phyloP scores from a whole-genome alignment of 2,329 filamentous ascomycete genomes.

The Alternaria triticimaculans region DNA sequence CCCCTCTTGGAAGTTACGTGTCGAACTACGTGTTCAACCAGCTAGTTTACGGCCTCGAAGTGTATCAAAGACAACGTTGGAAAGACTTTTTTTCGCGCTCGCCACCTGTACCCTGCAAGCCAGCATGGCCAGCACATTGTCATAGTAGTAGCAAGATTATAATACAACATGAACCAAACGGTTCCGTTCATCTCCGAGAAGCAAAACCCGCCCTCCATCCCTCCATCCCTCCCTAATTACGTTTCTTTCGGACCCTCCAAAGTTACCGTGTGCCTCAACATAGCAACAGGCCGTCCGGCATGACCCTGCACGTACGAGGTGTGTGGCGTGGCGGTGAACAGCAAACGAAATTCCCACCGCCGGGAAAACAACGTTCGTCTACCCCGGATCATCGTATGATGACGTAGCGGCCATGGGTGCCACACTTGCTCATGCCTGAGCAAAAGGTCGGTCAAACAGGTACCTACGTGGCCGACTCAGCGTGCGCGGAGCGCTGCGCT shows the following conservation, averaged over 20 bases:
- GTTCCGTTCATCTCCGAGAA: slow-evolving; percentile 19
- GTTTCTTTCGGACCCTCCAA: background rate
- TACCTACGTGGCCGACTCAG: slow-evolving; percentile 35
- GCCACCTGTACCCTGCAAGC: slow-evolving; percentile 22
- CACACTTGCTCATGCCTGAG: slow-evolving; percentile 3
- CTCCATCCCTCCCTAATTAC: slow-evolving; percentile 21
- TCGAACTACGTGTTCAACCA: background rate
- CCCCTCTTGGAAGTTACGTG: slow-evolving; percentile 2
- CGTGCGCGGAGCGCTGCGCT: slow-evolving; percentile 22
- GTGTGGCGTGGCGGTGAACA: slow-evolving; percentile 37
- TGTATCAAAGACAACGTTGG: slow-evolving; percentile 18
- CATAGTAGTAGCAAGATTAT: slow-evolving; percentile 15
- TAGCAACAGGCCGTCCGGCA: slow-evolving; percentile 20
- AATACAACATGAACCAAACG: background rate
- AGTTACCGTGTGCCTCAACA: slow-evolving; percentile 17
- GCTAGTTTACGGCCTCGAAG: slow-evolving; percentile 1
- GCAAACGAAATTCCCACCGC: slow-evolving; percentile 27
- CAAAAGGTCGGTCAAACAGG: slow-evolving; percentile 30
- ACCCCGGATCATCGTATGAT: slow-evolving; percentile 31
- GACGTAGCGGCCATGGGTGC: slow-evolving; percentile 31
- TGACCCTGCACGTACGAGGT: slow-evolving; percentile 9
- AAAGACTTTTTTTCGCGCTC: slow-evolving; percentile 17
- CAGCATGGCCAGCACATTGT: slow-evolving; percentile 12
- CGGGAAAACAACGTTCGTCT: slow-evolving; percentile 16
- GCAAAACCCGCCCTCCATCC: background rate